A percentile compares a stretch with the other conserved stretches of the same genome.
These are phyloP conservation scores for Aspergillus pseudonomiae DNA, from an alignment of 2,329 filamentous ascomycete genomes.

Conservation along the genomic window DNA sequence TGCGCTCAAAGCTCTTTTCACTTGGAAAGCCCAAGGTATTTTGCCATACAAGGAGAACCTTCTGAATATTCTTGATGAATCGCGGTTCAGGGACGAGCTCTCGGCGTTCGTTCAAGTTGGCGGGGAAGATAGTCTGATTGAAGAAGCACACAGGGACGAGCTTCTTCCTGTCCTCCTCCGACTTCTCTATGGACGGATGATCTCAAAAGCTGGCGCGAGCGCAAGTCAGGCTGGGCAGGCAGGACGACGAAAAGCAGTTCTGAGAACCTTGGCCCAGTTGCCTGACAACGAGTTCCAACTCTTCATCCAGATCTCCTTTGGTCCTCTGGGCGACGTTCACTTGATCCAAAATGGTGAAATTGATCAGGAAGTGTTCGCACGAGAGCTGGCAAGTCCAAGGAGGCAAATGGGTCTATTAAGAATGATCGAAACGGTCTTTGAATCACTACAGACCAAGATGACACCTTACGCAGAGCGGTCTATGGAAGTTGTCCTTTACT, in stretches of 20 bases:
- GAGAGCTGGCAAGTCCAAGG: constrained; percentile 66
- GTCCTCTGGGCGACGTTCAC: constrained; percentile 64
- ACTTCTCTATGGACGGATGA: constrained; percentile 84
- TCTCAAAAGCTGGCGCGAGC: constrained; percentile 75
- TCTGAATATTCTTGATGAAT: constrained; percentile 84
- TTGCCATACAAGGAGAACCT: constrained; percentile 82
- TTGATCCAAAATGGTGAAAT: constrained; percentile 58
- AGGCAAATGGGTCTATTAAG: constrained; percentile 91
- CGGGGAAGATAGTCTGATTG: constrained; percentile 65
- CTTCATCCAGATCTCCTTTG: constrained; percentile 82
- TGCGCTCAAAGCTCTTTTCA: constrained; percentile 79
- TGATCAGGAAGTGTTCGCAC: constrained; percentile 57
- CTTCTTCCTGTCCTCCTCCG: constrained; percentile 86
- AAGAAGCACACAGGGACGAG: constrained; percentile 69
- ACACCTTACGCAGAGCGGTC: constrained; percentile 68
- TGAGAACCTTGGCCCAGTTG: constrained; percentile 79
- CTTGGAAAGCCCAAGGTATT: constrained; percentile 83
- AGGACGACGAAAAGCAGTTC: constrained; percentile 70
- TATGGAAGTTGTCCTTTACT: constrained; percentile 78
- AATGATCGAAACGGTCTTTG: constrained; percentile 85
- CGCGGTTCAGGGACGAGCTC: constrained; percentile 91
- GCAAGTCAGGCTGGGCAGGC: constrained; percentile 81
- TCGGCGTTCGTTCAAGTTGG: constrained; percentile 81
- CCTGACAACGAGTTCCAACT: constrained; percentile 72
- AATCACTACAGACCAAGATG: constrained; percentile 77